phyloP scores from a whole-genome alignment of 2,329 filamentous ascomycete genomes.

The Penicillium glabrum region DNA sequence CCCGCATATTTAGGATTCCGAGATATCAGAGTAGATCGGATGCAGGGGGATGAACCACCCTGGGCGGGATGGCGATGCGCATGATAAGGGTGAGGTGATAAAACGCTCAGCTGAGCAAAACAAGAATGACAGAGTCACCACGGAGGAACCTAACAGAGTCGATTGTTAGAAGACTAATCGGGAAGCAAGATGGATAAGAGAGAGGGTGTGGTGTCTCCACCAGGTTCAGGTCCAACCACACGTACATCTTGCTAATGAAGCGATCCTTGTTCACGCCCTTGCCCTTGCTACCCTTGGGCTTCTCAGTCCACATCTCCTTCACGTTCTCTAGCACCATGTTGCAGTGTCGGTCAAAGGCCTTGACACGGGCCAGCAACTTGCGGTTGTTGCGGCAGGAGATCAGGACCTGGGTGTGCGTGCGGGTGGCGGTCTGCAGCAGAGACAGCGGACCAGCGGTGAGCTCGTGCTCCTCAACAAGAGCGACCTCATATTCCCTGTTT shows the following conservation, averaged over 20 bases:
- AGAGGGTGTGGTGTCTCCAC: neutral
- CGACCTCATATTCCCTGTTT: slow-evolving; percentile 82
- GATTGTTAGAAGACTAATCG: neutral
- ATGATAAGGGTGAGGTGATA: slow-evolving; percentile 6
- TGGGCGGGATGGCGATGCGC: slow-evolving; percentile 13
- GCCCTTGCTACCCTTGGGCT: slow-evolving; percentile 80
- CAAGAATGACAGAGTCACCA: slow-evolving; percentile 84
- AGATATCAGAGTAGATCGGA: slow-evolving; percentile 9
- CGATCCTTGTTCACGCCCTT: slow-evolving; percentile 98
- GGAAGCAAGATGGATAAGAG: neutral
- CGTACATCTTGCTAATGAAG: slow-evolving; percentile 95
- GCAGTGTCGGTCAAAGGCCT: slow-evolving; percentile 97
- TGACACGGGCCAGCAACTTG: slow-evolving; percentile 94
- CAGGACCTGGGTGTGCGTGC: slow-evolving; percentile 90
- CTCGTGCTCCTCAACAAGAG: slow-evolving; percentile 76
- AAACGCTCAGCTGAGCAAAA: slow-evolving; percentile 68
- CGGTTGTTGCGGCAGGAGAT: slow-evolving; percentile 98
- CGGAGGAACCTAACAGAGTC: slow-evolving; percentile 67
- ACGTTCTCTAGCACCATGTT: slow-evolving; percentile 99
- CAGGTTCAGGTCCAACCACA: slow-evolving; percentile 20
- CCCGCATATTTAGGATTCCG: slow-evolving; percentile 9
- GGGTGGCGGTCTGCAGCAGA: slow-evolving; percentile 94
- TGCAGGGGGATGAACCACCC: slow-evolving; percentile 7
- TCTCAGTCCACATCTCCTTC: slow-evolving; percentile 99
- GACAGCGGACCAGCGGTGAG: slow-evolving; percentile 80